phyloP scores from a whole-genome alignment of 208 protist species.

The Trypanosoma boissoni region DNA sequence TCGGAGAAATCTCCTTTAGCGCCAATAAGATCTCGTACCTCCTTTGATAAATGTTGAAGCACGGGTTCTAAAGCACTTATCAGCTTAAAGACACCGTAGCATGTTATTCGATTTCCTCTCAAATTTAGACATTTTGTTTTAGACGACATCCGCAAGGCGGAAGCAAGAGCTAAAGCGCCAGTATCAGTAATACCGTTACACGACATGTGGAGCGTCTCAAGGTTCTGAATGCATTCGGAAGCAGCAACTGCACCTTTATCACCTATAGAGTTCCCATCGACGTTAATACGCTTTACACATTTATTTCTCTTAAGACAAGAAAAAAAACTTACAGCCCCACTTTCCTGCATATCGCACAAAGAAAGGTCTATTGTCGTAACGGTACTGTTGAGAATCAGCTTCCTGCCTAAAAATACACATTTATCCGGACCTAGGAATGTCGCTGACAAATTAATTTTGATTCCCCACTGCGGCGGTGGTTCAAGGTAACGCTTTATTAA shows the following conservation, averaged over 20 bases:
- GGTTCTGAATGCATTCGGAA: constrained; percentile 30
- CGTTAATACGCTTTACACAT: constrained; percentile 41
- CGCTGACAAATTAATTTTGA: constrained; percentile 42
- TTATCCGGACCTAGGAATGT: constrained; percentile 44
- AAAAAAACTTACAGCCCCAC: constrained; percentile 44
- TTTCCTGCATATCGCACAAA: constrained; percentile 51
- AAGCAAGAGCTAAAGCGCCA: constrained; percentile 32
- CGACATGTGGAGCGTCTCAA: constrained; percentile 55
- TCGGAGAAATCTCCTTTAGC: not conserved
- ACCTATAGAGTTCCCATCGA: constrained; percentile 50
- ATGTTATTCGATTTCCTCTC: constrained; percentile 45
- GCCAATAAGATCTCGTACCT: constrained; percentile 10
- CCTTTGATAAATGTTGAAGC: constrained; percentile 13
- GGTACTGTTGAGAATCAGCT: constrained; percentile 47
- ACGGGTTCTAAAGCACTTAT: constrained; percentile 37
- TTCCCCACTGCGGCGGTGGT: constrained; percentile 52
- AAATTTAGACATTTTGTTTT: constrained; percentile 56
- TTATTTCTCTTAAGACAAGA: constrained; percentile 34
- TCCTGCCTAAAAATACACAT: constrained; percentile 35
- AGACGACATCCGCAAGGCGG: constrained; percentile 25
- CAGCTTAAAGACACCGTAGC: constrained; percentile 36
- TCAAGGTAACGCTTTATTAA: constrained; percentile 31
- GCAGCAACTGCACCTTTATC: constrained; percentile 51
- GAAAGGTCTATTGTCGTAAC: constrained; percentile 54
- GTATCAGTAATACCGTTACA: constrained; percentile 55